A percentile compares a stretch with the other conserved stretches of the same genome.
These are phyloP conservation scores for Clathrus columnatus DNA, from an alignment of 768 basidiomycete genomes.

Conservation along the genomic window DNA sequence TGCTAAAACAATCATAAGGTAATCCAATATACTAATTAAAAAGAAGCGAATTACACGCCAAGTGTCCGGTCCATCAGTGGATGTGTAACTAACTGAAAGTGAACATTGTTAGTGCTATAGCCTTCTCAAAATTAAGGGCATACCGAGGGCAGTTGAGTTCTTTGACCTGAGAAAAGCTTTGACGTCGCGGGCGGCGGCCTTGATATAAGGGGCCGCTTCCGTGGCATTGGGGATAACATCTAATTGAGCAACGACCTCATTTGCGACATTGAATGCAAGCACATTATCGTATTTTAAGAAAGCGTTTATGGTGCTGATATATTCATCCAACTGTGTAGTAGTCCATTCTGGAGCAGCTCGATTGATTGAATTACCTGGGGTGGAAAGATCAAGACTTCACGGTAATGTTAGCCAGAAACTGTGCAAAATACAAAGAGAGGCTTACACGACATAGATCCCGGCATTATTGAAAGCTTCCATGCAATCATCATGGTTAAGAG, in stretches of 20 bases:
- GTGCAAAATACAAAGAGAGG: constrained; percentile 9
- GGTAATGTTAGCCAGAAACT: constrained; percentile 5
- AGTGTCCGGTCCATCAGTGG: constrained; percentile 60
- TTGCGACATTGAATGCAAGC: constrained; percentile 83
- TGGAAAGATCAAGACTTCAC: constrained; percentile 83
- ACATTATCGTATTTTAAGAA: constrained; percentile 88
- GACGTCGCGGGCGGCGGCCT: constrained; percentile 83
- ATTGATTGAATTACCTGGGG: constrained; percentile 85
- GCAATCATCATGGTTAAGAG: constrained; percentile 78
- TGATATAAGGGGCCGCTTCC: constrained; percentile 67
- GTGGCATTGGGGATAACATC: constrained; percentile 35
- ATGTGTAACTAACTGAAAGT: constrained; percentile 75
- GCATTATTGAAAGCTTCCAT: constrained; percentile 70
- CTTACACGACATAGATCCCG: constrained; percentile 85
- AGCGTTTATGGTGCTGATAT: constrained; percentile 64
- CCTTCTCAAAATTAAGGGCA: neutral
- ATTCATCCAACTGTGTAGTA: constrained; percentile 70
- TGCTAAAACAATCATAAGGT: constrained; percentile 12
- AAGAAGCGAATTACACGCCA: constrained; percentile 35
- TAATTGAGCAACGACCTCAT: constrained; percentile 60
- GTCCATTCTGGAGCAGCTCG: constrained; percentile 68
- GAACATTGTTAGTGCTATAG: constrained; percentile 11
- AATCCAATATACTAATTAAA: neutral
- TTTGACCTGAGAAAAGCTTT: constrained; percentile 65
- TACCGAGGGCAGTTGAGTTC: constrained; percentile 4